Evolutionary conservation across 805 yeast species (phyloP), one percentile per base, ranked within the genome.

Genomic region (Metschnikowia similis): DNA sequence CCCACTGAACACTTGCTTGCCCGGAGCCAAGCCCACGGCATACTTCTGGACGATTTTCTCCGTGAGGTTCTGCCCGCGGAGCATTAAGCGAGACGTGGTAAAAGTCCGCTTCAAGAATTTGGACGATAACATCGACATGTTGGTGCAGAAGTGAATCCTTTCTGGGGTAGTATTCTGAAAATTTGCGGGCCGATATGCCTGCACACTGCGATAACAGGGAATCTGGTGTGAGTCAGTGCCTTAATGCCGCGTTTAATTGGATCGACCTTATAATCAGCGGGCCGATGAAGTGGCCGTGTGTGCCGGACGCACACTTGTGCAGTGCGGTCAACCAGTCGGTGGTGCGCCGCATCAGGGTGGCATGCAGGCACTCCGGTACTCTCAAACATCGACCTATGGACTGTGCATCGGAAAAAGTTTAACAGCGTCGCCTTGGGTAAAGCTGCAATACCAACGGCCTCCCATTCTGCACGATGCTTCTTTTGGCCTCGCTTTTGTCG

Each of bases 31-130:
- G 3, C 92, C 96, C 9, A 91, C 96, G 3, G 98, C 95, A 65
- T 88, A 92, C 61, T 80, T 81, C 66, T 94, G 99, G 9, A 90
- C 97, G 52, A 95, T 89, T 71, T 94, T 94, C 71, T 94, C 99
- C 26, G 97, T 91, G 60, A 92, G 69, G 62, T 91, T 94, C 70
- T 94, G 99, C 17, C 84, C 84, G 39, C 73, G 55, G 26, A 41
- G 48, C 21, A 48, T 51, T 16, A 44, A 36, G 16, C 55, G 51
- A 6, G 60, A 48, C 36, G 67, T 9, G 58, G 59, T 30, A 55
- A 58, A 35, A 45, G 46, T 13, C 52, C 51, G 42, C 43, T 42
- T 41, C 43, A 47, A 47, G n/a, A 48, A 39, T 38, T 41, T 46
- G 40, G 46, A 43, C 31, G 46, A 27, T 44, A 48, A 48, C 52